Evolutionary conservation across 805 yeast genomes (phyloP).

Genomic region (Lachancea sp.): DNA sequence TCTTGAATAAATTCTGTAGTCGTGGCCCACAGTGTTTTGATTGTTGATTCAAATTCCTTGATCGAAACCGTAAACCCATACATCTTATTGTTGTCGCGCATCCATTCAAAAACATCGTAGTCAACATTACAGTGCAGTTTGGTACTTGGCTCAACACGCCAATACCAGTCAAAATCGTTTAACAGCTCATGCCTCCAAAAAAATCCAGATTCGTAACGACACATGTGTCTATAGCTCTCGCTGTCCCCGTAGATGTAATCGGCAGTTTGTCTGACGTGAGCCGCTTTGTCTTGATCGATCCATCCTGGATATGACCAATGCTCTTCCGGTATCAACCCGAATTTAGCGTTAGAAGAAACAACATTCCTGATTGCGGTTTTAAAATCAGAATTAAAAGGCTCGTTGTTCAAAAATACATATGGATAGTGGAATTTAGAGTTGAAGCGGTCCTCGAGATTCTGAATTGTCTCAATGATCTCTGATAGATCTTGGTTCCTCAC

Average conservation of each 20-base stretch:
- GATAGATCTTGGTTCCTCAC: constrained; percentile 72
- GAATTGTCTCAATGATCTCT: constrained; percentile 55
- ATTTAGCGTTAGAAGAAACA: constrained; percentile 70
- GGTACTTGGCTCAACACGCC: constrained; percentile 92
- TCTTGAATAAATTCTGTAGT: constrained; percentile 54
- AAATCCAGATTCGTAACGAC: constrained; percentile 86
- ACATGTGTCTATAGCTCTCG: constrained; percentile 79
- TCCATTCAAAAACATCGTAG: constrained; percentile 73
- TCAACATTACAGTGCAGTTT: constrained; percentile 76
- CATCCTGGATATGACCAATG: constrained; percentile 86
- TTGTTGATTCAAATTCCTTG: constrained; percentile 67
- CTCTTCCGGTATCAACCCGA: constrained; percentile 73
- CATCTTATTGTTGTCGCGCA: constrained; percentile 67
- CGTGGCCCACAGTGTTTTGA: constrained; percentile 69
- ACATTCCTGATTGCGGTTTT: constrained; percentile 57
- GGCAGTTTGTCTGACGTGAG: constrained; percentile 45
- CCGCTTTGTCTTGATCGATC: constrained; percentile 68
- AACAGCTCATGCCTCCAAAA: constrained; percentile 73
- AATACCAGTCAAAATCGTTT: constrained; percentile 78
- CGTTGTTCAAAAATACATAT: constrained; percentile 93
- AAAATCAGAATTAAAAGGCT: constrained; percentile 76
- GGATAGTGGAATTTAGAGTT: constrained; percentile 77
- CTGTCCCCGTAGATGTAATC: constrained; percentile 60
- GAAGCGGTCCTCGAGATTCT: constrained; percentile 84
- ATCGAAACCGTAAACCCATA: constrained; percentile 76